Conservation (phyloP, 2,329 filamentous ascomycete genomes). For the Aquanectria penicillioides region DNA sequence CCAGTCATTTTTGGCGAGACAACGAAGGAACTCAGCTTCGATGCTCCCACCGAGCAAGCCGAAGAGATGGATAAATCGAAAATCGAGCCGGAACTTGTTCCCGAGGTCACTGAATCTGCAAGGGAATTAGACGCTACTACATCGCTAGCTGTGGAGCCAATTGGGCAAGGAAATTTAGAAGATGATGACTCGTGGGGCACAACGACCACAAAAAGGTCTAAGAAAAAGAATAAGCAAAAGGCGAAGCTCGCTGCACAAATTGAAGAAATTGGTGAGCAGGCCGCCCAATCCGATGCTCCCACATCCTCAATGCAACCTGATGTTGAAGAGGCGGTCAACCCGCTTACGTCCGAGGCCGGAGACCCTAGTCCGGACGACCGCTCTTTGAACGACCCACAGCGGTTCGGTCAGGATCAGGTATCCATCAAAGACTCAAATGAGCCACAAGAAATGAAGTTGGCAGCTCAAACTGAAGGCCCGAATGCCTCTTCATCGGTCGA, state of each 20-base stretch:
- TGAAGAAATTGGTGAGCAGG: slow-evolving; percentile 7
- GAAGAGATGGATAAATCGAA: background rate
- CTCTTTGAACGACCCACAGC: slow-evolving; percentile 9
- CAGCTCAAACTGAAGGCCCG: background rate
- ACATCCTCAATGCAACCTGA: slow-evolving; percentile 6
- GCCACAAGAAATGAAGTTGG: background rate
- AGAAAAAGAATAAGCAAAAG: slow-evolving; percentile 15
- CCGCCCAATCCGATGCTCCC: background rate
- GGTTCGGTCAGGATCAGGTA: background rate
- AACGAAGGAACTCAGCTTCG: background rate
- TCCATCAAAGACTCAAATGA: background rate
- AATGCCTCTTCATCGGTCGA: background rate
- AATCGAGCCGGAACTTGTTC: background rate
- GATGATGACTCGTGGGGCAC: slow-evolving; percentile 17
- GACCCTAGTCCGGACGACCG: background rate
- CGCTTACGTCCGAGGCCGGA: slow-evolving; percentile 13
- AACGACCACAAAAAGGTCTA: slow-evolving; percentile 14
- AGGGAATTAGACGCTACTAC: background rate
- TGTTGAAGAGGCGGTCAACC: slow-evolving; percentile 21
- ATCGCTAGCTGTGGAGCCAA: background rate
- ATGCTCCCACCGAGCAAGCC: background rate
- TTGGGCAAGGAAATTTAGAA: background rate
- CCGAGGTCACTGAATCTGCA: background rate
- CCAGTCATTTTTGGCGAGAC: background rate
- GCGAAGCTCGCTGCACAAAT: slow-evolving; percentile 7